These are phyloP conservation scores for Aspergillus sp. DNA, from an alignment of 2,329 filamentous ascomycete genomes.

Conservation along the genomic window DNA sequence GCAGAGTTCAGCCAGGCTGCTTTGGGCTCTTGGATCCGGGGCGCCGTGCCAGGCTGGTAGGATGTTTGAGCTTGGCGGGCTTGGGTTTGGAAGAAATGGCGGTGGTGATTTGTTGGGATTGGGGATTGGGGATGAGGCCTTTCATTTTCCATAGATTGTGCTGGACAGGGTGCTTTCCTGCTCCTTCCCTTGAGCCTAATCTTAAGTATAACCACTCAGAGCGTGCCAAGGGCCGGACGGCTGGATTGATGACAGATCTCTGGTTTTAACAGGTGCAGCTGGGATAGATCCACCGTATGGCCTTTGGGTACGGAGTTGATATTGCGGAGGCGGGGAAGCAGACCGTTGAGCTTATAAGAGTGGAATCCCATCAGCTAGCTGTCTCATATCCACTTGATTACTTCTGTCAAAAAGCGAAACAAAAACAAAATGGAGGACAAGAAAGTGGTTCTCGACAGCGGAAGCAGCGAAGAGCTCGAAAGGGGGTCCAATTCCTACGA, in stretches of 20 bases:
- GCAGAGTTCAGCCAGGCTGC: not conserved
- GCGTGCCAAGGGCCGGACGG: not conserved
- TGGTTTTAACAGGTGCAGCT: not conserved
- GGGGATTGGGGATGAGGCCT: too few species aligned
- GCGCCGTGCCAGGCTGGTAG: too few species aligned
- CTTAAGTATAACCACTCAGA: not conserved
- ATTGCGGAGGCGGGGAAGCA: not conserved
- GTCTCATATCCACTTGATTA: not conserved
- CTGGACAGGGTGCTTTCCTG: not conserved
- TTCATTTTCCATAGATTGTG: not conserved
- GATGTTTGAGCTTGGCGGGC: not conserved
- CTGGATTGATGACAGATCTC: not conserved
- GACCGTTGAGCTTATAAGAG: slow-evolving; percentile 5
- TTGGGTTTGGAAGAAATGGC: not conserved
- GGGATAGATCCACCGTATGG: not conserved
- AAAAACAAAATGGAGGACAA: slow-evolving; percentile 2
- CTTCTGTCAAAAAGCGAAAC: not conserved
- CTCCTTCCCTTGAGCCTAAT: slow-evolving; percentile 14
- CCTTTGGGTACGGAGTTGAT: not conserved
- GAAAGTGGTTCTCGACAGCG: slow-evolving; percentile 2
- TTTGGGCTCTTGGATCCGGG: not conserved
- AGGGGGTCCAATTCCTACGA: not conserved
- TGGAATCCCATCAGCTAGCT: not conserved
- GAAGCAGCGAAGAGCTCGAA: slow-evolving; percentile 7
- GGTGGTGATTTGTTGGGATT: too few species aligned